Evolutionary conservation across 148 eudicot genomes (phyloP), one percentile per base, ranked within the genome.

Genomic region (Rhododendron mucronatum): DNA sequence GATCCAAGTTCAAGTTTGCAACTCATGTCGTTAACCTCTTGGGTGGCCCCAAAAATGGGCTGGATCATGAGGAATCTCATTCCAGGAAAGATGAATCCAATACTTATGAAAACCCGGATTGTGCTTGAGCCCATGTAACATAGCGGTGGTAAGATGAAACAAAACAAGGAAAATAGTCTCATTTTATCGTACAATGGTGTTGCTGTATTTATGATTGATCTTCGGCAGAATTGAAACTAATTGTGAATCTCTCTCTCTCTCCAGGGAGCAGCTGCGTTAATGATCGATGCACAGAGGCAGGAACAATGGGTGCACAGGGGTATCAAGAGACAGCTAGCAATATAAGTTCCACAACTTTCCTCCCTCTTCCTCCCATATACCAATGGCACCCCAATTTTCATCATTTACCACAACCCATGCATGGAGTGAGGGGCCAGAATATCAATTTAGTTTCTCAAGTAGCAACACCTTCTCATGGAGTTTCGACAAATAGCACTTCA

Each of bases 371-470:
- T 86, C 90, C 94, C 30, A 87, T 92, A 85, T 78, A 89, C 87
- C 96, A 92, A 85, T 91, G 91, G 65, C 94, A 88, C 71, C 95
- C 86, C 84, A 91, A 80, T 88, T 82, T 91, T 86, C 93, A 80
- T 85, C 89, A 85, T 87, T 91, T 92, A 83, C 83, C 93, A 12
- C 97, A 90, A 74, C 88, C 86, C 74, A 83, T 92, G 74, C 94
- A 90, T 82, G 93, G 91, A 73, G 81, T 90, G 74, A 86, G 92
- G 85, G 91, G 94, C 83, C 91, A 90, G 80, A 88, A 88, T 88
- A 85, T 90, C 35, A 89, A 88, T 86, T 90, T 91, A 39, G 92
- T 91, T 84, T 90, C 97, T 82, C 95, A 92, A 78, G 88, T 87
- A 84, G 87, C 91, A 11, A 73, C 91, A 15, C 86, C 91, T 88